These are phyloP conservation scores for Zygoascus sp. DNA, from an alignment of 1,139 yeast species.

Conservation along the genomic window DNA sequence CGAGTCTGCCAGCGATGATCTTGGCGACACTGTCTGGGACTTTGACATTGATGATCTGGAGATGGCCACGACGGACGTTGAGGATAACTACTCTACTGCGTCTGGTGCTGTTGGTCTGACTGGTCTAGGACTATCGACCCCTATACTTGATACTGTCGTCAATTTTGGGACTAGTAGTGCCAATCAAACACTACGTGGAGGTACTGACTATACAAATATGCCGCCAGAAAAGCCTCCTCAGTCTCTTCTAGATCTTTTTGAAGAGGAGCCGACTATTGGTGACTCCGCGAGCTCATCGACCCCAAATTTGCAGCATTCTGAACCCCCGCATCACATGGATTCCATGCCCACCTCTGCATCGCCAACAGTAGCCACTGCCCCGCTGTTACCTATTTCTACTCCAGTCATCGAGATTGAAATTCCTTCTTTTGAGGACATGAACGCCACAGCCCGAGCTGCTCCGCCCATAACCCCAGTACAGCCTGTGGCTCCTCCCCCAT, in stretches of 20 bases:
- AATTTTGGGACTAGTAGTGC: slow-evolving; percentile 1
- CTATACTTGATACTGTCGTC: slow-evolving; percentile 10
- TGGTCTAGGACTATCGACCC: not conserved
- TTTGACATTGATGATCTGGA: slow-evolving; percentile 29
- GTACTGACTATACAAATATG: not conserved
- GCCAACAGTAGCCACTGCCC: slow-evolving; percentile 26
- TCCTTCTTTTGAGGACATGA: slow-evolving; percentile 44
- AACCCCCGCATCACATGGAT: slow-evolving; percentile 4
- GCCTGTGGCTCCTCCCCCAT: slow-evolving; percentile 6
- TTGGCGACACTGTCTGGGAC: slow-evolving; percentile 39
- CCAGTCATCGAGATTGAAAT: slow-evolving; percentile 55
- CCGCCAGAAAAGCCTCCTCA: slow-evolving; percentile 52
- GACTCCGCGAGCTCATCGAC: slow-evolving; percentile 6
- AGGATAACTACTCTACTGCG: not conserved
- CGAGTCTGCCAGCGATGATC: slow-evolving; percentile 14
- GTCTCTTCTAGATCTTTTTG: slow-evolving; percentile 68
- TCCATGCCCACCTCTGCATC: slow-evolving; percentile 12
- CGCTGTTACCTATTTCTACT: slow-evolving; percentile 29
- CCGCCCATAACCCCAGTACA: slow-evolving; percentile 10
- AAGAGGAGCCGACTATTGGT: slow-evolving; percentile 32
- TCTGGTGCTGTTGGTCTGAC: not conserved
- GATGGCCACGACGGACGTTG: not conserved
- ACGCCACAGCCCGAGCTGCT: slow-evolving; percentile 25
- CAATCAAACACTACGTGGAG: not conserved
- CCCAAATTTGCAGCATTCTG: slow-evolving; percentile 12